Base-by-base conservation (phyloP, 1,139 yeast species). In the Suhomyces bokatorum region DNA sequence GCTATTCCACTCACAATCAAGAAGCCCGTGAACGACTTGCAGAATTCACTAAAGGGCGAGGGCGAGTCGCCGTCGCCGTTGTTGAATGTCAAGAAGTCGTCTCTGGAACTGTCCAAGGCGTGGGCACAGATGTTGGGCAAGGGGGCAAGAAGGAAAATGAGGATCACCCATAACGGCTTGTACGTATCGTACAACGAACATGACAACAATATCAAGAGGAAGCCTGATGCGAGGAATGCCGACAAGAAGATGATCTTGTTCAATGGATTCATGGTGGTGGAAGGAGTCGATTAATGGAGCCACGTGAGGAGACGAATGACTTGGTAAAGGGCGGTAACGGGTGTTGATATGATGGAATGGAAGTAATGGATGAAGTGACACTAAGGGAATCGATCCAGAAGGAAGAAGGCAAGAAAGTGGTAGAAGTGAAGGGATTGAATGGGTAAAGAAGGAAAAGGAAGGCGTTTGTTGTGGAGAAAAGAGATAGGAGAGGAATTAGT, bases 151-250 rank as follows among this genome's bases (percentile, higher is more conserved):
- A 85, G 70, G 62, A 85, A 85, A 44, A 85, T 75, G 28, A 73
- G 70, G 28, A 83, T 80, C 46, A 83, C 91, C 70, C 83, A 80
- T 43, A 86, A 66, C 38, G 93, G 90, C 49, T 76, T 76, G 77
- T 85, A 86, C 59, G 84, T 85, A 51, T 80, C 75, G 66, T 76
- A 85, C 37, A 86, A 70, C 9, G 93, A 91, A 64, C 93, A 85
- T 53, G 87, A 80, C 44, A 86, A 68, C 39, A 85, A 77, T 37
- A 85, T 85, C 46, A 85, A 68, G n/a, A 86, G 70, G 59, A 85
- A 85, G 14, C 95, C 95, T 8, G 85, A 68, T 1, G 95, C 91
- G 37, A 86, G 69, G 35, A 85, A 74, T 16, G 87, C 84, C 28
- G 88, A 80, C 36, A 86, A 75, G 50, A 83, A 83, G 51, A 85